These are phyloP conservation scores for Tulasnella sp. DNA, from an alignment of 768 basidiomycete genomes.

Conservation along the genomic window DNA sequence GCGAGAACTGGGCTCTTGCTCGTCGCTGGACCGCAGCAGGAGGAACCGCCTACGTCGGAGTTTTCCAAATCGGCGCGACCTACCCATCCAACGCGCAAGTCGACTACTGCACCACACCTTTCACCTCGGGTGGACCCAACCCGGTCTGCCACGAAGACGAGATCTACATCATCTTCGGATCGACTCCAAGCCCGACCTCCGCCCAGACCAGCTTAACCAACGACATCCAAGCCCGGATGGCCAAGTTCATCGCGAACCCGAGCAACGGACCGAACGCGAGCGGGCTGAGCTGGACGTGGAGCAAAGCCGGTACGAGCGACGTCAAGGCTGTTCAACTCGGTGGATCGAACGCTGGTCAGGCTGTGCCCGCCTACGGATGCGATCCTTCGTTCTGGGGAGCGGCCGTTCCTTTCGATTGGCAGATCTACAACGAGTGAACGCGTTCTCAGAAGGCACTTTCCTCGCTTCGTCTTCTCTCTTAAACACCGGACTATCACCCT, in stretches of 20 bases:
- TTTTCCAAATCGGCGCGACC: slow-evolving; percentile 54
- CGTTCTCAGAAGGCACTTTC: not conserved
- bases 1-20: slow-evolving; percentile 59
- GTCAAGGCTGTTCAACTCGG: slow-evolving; percentile 54
- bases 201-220: slow-evolving; percentile 46
- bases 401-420: slow-evolving; percentile 57
- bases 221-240: slow-evolving; percentile 63
- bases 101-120: slow-evolving; percentile 35
- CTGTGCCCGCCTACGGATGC: slow-evolving; percentile 43
- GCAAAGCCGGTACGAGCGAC: slow-evolving; percentile 36
- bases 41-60: slow-evolving; percentile 54
- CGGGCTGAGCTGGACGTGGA: slow-evolving; percentile 37
- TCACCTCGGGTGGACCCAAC: slow-evolving; percentile 24
- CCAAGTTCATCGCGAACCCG: slow-evolving; percentile 48
- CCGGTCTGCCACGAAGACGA: slow-evolving; percentile 73
- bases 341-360: slow-evolving; percentile 33
- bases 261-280: slow-evolving; percentile 44
- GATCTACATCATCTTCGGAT: slow-evolving; percentile 62
- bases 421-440: slow-evolving; percentile 32
- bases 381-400: slow-evolving; percentile 57
- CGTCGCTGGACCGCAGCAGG: slow-evolving; percentile 54
- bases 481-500: too few relatives aligned
- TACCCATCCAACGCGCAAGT: slow-evolving; percentile 53
- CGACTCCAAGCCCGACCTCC: slow-evolving; percentile 40
- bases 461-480: not conserved